Evolutionary conservation across 1,284 basidiomycete genomes (phyloP), one percentile per base, ranked within the genome.

Genomic region (Xerocomus amazonicus): DNA sequence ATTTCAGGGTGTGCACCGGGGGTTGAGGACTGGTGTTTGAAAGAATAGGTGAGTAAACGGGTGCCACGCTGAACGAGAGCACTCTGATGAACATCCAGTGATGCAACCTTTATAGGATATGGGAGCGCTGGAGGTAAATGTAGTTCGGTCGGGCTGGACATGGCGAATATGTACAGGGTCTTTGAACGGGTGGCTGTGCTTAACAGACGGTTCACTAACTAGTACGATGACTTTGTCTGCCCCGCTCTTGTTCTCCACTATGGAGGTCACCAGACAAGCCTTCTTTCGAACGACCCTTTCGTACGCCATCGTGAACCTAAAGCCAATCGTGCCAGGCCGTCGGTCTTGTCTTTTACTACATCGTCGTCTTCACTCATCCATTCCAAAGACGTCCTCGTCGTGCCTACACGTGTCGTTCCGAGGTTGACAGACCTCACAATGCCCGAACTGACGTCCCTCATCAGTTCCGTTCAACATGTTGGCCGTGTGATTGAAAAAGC

Each of bases 261-360:
- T 93, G 50, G 90, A 93, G 58, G 90, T 94, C 10, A 84, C 88
- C 6, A 76, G 79, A 29, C 91, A 94, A 68, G 84, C 80, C 0
- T 96, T 97, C 70, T 88, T 87, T 63, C 78, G 81, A 36, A 80
- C 82, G 1, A 59, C 80, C 0, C 73, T 87, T 12, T 83, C 87
- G 0, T 87, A 82, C 63, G 93, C 89, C 4, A 87, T 96, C 57
- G 93, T 96, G 41, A 97, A 97, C 66, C 79, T 96, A 55, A 96
- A 93, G 62, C 93, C 94, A 2, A 83, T 97, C 55, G 83, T 96
- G 9, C 92, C 92, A 19, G 93, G 93, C 39, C 92, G 92, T 95
- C 66, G 71, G 92, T 78, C 1, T 9, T 9, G 40, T 43, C 51
- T 14, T 12, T 40, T 31, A 23, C 19, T 4, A 23, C 4, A 23